Evolutionary conservation across 2,329 filamentous ascomycete genomes (phyloP), one percentile per base, ranked within the genome.

Genomic region (Pseudopithomyces maydicus): DNA sequence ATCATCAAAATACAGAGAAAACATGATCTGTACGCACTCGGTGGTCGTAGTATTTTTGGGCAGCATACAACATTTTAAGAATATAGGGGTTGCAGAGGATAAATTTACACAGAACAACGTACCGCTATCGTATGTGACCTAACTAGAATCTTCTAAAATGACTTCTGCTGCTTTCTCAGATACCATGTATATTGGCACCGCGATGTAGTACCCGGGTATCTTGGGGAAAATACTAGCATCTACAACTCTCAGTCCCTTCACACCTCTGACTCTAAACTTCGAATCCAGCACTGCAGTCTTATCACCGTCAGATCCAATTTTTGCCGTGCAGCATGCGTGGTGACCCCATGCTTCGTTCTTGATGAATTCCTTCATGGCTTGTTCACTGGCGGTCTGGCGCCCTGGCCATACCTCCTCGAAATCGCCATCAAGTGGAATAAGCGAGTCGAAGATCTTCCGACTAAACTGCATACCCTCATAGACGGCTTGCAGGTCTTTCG

Each of bases 81-180:
- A n/a, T n/a, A n/a, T n/a, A n/a, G n/a, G n/a, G 4, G 26, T 29
- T 4, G 8, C 4, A 8, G 26, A 29, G 26, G 8, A 29, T 29
- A 4, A 29, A 29, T 29, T 29, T 29, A 29, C 26, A 5, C 8
- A 29, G 4, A 5, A 29, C 26, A 29, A 8, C 26, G 26, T 29
- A 8, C 26, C 8, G 26, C 26, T 29, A 29, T 29, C 26, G 4
- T 8, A 29, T 29, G 10, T 19, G n/a, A 41, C 26, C 41, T 45
- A 45, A 19, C 15, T 38, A 17, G 32, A 41, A 26, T 52, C 50
- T 15, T 44, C 26, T 15, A 56, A 49, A 81, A 88, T 87, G 6
- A 80, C 81, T 70, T 87, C 84, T 2, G 84, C 82, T 1, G 86
- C 86, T 77, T 88, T 88, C 77, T 88, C 85, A 1, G 79, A 80